These are phyloP conservation scores for Teunomyces panamensis DNA, from an alignment of 805 yeast species.

Conservation along the genomic window DNA sequence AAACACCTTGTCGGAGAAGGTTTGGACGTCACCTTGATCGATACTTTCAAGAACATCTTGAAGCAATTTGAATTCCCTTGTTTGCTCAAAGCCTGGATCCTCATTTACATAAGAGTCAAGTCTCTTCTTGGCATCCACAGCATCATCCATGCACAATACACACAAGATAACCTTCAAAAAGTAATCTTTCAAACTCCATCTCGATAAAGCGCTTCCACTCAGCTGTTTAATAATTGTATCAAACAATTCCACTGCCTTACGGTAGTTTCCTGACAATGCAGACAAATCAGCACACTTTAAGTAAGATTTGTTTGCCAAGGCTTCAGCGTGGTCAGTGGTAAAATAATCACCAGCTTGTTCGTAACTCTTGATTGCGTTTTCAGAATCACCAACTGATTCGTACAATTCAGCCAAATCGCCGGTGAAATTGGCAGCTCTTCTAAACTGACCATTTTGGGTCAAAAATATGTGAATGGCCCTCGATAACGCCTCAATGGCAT, in stretches of 20 bases:
- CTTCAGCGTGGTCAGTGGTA: constrained; percentile 88
- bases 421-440: constrained; percentile 93
- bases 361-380: constrained; percentile 71
- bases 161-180: constrained; percentile 82
- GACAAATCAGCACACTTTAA: constrained; percentile 86
- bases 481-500: constrained; percentile 72
- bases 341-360: constrained; percentile 97
- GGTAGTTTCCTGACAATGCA: constrained; percentile 65
- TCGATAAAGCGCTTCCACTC: constrained; percentile 68
- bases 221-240: constrained; percentile 77
- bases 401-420: constrained; percentile 86
- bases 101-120: constrained; percentile 60
- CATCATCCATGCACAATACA: constrained; percentile 78
- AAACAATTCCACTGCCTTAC: constrained; percentile 71
- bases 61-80: constrained; percentile 73
- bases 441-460: constrained; percentile 87
- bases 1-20: constrained; percentile 67
- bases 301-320: constrained; percentile 82
- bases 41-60: constrained; percentile 69
- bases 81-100: constrained; percentile 72
- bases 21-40: constrained; percentile 75
- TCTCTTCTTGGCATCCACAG: constrained; percentile 79
- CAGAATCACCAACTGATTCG: constrained; percentile 66
- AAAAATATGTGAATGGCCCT: constrained; percentile 76
- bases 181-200: constrained; percentile 93